A percentile compares a stretch with the other conserved stretches of the same genome.
Conservation (phyloP, 495 filamentous ascomycete species). For the Neurospora sp. region DNA sequence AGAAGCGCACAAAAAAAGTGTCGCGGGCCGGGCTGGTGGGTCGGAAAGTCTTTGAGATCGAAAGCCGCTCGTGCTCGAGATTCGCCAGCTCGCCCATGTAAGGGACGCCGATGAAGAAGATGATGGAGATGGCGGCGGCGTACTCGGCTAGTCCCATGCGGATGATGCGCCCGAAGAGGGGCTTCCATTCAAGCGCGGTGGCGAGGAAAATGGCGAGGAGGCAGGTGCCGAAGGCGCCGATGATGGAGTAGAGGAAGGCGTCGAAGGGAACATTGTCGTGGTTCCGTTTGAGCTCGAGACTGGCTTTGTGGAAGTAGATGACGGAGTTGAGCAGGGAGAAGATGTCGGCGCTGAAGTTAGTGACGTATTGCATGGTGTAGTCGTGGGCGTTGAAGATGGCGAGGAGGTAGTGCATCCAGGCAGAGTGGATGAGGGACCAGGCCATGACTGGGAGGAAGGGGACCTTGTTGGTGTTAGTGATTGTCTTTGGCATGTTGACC, state of each 20-base stretch:
- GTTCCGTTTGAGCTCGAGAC: slow-evolving; percentile 56
- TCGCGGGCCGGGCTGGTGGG: slow-evolving; percentile 49
- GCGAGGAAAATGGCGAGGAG: slow-evolving; percentile 56
- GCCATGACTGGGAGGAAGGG: slow-evolving; percentile 65
- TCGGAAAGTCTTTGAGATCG: slow-evolving; percentile 46
- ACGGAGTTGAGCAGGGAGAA: slow-evolving; percentile 63
- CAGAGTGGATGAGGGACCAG: slow-evolving; percentile 62
- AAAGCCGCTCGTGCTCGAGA: slow-evolving; percentile 53
- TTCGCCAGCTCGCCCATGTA: slow-evolving; percentile 52
- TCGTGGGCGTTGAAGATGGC: slow-evolving; percentile 66
- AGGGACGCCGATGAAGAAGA: slow-evolving; percentile 57
- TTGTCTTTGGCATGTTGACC: neutral
- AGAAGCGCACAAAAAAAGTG: slow-evolving; percentile 57
- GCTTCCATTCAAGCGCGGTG: slow-evolving; percentile 54
- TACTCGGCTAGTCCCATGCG: slow-evolving; percentile 59
- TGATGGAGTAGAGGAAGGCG: slow-evolving; percentile 60
- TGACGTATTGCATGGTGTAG: slow-evolving; percentile 72
- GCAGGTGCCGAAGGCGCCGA: slow-evolving; percentile 61
- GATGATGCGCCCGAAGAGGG: slow-evolving; percentile 56
- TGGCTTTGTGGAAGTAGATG: slow-evolving; percentile 68
- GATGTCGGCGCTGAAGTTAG: slow-evolving; percentile 60
- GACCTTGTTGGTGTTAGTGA: slow-evolving; percentile 30
- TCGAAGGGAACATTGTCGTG: slow-evolving; percentile 52
- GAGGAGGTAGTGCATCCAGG: slow-evolving; percentile 60
- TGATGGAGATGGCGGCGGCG: slow-evolving; percentile 62